A percentile compares a stretch with the other conserved stretches of the same genome.
Conservation (phyloP, 225 moss, liverwort and hornwort genomes). For the Pleurozium schreberi region DNA sequence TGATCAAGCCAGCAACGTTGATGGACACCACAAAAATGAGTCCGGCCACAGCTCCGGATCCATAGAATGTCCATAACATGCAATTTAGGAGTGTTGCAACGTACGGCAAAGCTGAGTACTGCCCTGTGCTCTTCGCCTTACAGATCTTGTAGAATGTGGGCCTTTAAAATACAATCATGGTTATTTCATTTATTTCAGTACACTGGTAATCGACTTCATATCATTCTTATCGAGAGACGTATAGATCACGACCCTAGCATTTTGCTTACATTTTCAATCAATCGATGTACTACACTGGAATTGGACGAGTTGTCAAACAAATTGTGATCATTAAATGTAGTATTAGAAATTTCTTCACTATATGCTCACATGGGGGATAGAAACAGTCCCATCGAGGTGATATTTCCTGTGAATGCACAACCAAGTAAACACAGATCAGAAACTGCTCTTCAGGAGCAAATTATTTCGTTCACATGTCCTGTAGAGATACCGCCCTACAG, state of each 20-base stretch:
- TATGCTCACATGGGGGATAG: slow-evolving; percentile 72
- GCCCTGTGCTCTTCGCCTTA: slow-evolving; percentile 52
- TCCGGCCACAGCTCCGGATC: slow-evolving; percentile 53
- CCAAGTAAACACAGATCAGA: not conserved
- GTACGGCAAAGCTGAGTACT: slow-evolving; percentile 64
- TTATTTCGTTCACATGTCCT: not conserved
- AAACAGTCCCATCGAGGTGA: slow-evolving; percentile 60
- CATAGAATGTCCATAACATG: slow-evolving; percentile 76
- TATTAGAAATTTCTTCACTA: not conserved
- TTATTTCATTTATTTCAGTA: not conserved
- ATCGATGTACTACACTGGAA: not conserved
- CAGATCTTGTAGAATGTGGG: slow-evolving; percentile 68
- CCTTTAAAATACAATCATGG: slow-evolving; percentile 16
- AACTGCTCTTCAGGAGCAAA: not conserved
- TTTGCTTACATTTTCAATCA: not conserved
- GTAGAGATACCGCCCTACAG: not conserved
- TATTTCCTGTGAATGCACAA: slow-evolving; percentile 55
- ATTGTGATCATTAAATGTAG: not conserved
- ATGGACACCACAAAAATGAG: slow-evolving; percentile 77
- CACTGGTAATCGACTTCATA: not conserved
- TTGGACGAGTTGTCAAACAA: not conserved
- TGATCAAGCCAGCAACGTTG: slow-evolving; percentile 62
- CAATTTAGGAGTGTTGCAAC: slow-evolving; percentile 74
- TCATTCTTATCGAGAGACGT: not conserved
- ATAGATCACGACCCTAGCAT: not conserved